Evolutionary conservation across 306 rosid genomes (phyloP), one percentile per base, ranked within the genome.

Genomic region (Rosa persica): DNA sequence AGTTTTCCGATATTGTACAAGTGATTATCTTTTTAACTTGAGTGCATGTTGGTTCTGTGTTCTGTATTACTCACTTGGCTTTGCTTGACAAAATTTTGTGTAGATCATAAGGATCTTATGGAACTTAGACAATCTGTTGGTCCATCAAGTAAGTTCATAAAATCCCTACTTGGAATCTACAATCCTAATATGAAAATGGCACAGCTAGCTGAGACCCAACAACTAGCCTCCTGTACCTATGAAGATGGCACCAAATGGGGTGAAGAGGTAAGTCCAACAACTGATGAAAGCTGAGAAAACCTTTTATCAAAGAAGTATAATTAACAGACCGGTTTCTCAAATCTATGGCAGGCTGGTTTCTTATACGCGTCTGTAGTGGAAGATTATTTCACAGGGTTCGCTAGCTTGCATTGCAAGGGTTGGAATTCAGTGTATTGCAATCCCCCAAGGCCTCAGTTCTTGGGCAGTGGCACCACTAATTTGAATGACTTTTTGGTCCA

Each of bases 201-300:
- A 69, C 76, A 49, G 65, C 77, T 55, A 36, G 71, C 78, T 78
- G 88, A 88, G 78, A 36, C 81, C 70, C 81, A 78, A 69, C 70
- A 86, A 17, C 67, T 91, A 79, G 91, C 92, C 64, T 88, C 93
- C n/a, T 86, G 87, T 79, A 52, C 80, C 38, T 89, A 82, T 75
- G 97, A 87, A 86, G 74, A 36, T 67, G 76, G 78, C 76, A 88
- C 85, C 55, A 80, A 89, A 88, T 91, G 92, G 93, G 97, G 93
- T 38, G 58, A 89, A 83, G 87, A 86, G 82, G 97, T 73, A 52
- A 72, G 82, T 73, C 2, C 15, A 12, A 62, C 42, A 62, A 62
- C 9, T 30, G 9, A 22, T 58, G 34, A 25, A 12, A 25, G 19
- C 20, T 30, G 19, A 30, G 17, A 15, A 62, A 62, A 12, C 10